A percentile compares a stretch with the other conserved stretches of the same genome.
phyloP scores from a whole-genome alignment of 441 rosid genomes.

The Viola pubescens region DNA sequence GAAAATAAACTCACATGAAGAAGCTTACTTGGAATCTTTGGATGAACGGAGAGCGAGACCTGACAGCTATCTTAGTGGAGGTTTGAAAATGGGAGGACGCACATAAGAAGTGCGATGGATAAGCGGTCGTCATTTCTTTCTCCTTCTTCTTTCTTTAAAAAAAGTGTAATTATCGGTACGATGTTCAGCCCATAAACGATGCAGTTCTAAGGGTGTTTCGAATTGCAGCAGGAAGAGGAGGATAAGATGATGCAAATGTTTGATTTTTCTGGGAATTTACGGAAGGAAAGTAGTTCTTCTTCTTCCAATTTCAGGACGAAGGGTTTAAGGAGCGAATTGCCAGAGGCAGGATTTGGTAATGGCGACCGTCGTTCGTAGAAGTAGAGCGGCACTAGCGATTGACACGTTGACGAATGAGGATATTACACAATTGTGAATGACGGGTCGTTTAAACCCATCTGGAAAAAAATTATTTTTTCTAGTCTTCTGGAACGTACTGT shows the following conservation, averaged over 20 bases:
- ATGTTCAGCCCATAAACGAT: not conserved
- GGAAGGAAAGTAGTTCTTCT: not conserved
- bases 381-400: too few relatives aligned
- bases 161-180: not conserved
- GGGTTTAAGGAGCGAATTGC: slow-evolving; percentile 8
- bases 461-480: too few relatives aligned
- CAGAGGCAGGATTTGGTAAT: too few relatives aligned
- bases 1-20: not conserved
- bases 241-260: too few relatives aligned
- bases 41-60: slow-evolving; percentile 15
- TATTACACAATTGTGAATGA: too few relatives aligned
- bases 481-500: too few relatives aligned
- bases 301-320: not conserved
- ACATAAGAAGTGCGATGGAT: slow-evolving; percentile 21
- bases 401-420: too few relatives aligned
- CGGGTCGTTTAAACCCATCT: too few relatives aligned
- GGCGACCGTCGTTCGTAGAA: too few relatives aligned
- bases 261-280: not conserved
- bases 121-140: slow-evolving; percentile 4
- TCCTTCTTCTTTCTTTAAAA: not conserved
- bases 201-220: too few relatives aligned
- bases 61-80: slow-evolving; percentile 13
- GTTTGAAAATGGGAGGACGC: slow-evolving; percentile 19
- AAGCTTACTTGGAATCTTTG: slow-evolving; percentile 22
- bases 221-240: too few relatives aligned